Evolutionary conservation across 306 rosid genomes (phyloP).

Genomic region (Trifolium fragiferum): DNA sequence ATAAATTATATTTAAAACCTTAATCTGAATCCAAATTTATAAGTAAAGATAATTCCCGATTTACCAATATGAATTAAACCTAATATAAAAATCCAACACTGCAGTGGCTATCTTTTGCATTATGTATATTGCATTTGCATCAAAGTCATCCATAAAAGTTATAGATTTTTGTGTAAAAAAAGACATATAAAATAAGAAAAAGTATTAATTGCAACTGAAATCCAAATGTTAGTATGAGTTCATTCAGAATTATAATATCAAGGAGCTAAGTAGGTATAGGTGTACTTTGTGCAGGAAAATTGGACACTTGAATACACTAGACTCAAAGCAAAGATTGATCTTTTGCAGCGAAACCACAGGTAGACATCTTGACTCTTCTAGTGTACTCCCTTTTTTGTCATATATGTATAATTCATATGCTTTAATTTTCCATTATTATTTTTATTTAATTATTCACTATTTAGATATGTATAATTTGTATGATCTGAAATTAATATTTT

Average conservation of each 20-base stretch:
- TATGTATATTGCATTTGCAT: background rate
- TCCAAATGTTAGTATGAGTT: background rate
- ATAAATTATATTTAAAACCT: no score
- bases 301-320: constrained; percentile 76
- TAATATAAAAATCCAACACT: no score
- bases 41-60: no score
- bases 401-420: background rate
- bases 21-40: no score
- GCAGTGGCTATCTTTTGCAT: background rate
- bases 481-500: background rate
- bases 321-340: constrained; percentile 70
- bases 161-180: background rate
- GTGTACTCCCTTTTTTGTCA: background rate
- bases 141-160: background rate
- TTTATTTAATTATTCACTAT: constrained; percentile 22
- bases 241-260: background rate
- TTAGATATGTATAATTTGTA: background rate
- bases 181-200: background rate
- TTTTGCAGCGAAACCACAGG: constrained; percentile 76
- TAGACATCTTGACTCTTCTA: constrained; percentile 7
- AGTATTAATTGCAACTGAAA: background rate
- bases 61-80: no score
- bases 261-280: constrained; percentile 4
- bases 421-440: background rate
- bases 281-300: constrained; percentile 55